Evolutionary conservation across 2,329 filamentous ascomycete species (phyloP).

Genomic region (Tolypocladium inflatum): DNA sequence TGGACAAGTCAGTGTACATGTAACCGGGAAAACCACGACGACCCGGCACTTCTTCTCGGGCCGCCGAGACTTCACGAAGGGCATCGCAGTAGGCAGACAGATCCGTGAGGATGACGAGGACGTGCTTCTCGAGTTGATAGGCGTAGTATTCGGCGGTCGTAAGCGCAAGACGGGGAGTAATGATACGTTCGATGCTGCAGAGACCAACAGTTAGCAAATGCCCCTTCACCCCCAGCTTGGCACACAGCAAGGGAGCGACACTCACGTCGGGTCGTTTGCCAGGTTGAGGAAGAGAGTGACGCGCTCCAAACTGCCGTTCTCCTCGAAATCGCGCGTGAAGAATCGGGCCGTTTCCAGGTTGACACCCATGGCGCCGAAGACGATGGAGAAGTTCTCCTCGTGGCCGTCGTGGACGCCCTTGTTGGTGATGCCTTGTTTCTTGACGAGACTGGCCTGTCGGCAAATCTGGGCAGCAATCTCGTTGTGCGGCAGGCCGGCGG

Average conservation of each 20-base stretch:
- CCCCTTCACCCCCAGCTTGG: not conserved
- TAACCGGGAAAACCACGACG: conserved; percentile 99
- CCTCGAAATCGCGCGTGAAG: conserved; percentile 97
- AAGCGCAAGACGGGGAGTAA: conserved; percentile 93
- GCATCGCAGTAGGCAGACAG: conserved; percentile 97
- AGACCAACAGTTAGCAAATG: not conserved
- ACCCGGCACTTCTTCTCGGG: conserved; percentile 96
- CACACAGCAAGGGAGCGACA: conserved; percentile 7
- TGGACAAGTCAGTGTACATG: conserved; percentile 99
- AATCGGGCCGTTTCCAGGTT: conserved; percentile 98
- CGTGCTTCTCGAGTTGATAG: conserved; percentile 99
- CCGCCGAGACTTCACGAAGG: conserved; percentile 94
- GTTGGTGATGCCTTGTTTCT: conserved; percentile 66
- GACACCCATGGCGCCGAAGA: conserved; percentile 99
- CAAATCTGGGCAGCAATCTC: conserved; percentile 99
- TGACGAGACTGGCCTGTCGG: conserved; percentile 88
- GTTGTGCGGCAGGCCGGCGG: conserved; percentile 96
- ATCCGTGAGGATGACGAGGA: conserved; percentile 96
- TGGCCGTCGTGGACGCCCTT: conserved; percentile 96
- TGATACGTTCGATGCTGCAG: conserved; percentile 92
- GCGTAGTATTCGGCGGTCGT: conserved; percentile 99
- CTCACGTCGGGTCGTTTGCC: conserved; percentile 95
- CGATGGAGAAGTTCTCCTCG: conserved; percentile 99
- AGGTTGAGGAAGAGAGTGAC: conserved; percentile 97
- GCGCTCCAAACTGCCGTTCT: conserved; percentile 98